Evolutionary conservation across 495 filamentous ascomycete species (phyloP), one percentile per base, ranked within the genome.

Genomic region (Talaromyces adpressus): DNA sequence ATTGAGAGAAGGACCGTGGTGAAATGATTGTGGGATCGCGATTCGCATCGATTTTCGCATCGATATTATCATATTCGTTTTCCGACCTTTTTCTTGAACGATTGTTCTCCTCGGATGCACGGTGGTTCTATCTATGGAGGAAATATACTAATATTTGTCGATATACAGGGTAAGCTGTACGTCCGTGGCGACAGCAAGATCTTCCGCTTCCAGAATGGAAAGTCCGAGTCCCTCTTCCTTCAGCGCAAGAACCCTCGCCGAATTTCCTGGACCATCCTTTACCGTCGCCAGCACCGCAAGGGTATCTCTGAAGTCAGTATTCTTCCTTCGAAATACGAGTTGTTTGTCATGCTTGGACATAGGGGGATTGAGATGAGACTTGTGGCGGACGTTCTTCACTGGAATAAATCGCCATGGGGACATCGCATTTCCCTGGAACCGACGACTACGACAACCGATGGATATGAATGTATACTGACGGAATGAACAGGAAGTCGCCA

Each of bases 171-270:
- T 83, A 98, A 98, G 84, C 89, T 99, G 81, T 99, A 91, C 84
- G 82, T 99, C 85, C 91, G 94, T 82, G 92, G 92, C 75, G 94
- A 99, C 86, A 96, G 91, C 92, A 99, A 97, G 86, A 87, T 98
- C 86, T 99, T 99, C 87, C 92, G 94, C 73, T 99, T 99, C 89
- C 91, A 95, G 81, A 98, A 95, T 81, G 93, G 94, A 85, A 99
- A 99, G 84, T 93, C 92, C 84, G 95, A 99, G 82, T 96, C 91
- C 67, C 90, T 99, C 69, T 98, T 98, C 87, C 92, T 98, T 67
- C 94, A 99, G 85, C 93, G 94, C 84, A 99, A 99, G 89, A 99
- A 99, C 88, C 94, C 94, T 74, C 92, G 94, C 78, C 90, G 93
- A 72, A 97, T 99, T 79, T 89, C 93, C 68, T 99, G 94, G 94